A percentile compares a stretch with the other conserved stretches of the same genome.
These are phyloP conservation scores for Fusarium poae DNA, from an alignment of 2,329 filamentous ascomycete species.

Conservation along the genomic window DNA sequence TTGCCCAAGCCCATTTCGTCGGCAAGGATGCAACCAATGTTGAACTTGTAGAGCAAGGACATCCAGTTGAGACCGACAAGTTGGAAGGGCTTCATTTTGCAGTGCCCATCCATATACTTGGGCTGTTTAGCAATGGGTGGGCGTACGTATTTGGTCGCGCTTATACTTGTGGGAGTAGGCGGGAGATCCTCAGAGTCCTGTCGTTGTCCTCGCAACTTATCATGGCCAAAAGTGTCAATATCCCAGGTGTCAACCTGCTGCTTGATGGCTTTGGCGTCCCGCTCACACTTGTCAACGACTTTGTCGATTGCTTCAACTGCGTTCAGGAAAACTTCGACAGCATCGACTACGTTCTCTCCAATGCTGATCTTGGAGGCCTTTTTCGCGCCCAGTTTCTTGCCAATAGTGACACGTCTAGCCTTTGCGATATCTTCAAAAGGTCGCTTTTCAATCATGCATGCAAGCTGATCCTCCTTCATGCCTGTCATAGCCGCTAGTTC, in stretches of 20 bases:
- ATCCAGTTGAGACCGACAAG: conserved; percentile 97
- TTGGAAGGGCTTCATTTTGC: conserved; percentile 92
- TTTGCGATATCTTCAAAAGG: conserved; percentile 78
- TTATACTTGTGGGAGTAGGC: conserved; percentile 59
- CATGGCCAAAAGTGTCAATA: conserved; percentile 61
- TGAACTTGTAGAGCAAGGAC: conserved; percentile 81
- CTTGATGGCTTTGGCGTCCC: conserved; percentile 71
- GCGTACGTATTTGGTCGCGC: conserved; percentile 52
- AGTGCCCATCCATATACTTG: conserved; percentile 78
- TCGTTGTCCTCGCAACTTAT: conserved; percentile 51
- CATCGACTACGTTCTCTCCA: conserved; percentile 66
- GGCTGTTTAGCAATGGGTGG: conserved; percentile 74
- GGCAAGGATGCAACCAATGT: conserved; percentile 89
- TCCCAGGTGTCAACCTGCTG: conserved; percentile 62
- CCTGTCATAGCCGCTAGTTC: conserved; percentile 87
- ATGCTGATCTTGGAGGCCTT: conserved; percentile 62
- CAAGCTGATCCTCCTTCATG: conserved; percentile 76
- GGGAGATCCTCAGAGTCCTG: conserved; percentile 55
- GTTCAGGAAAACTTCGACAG: conserved; percentile 77
- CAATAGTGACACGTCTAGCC: conserved; percentile 73
- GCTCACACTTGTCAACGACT: conserved; percentile 81
- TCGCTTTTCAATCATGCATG: conserved; percentile 76
- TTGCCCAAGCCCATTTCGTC: conserved; percentile 99
- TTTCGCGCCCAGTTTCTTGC: conserved; percentile 61
- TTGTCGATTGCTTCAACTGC: conserved; percentile 87